A percentile compares a stretch with the other conserved stretches of the same genome.
phyloP scores from a whole-genome alignment of 1,284 basidiomycete species.

The Rhodotorula mucilaginosa region DNA sequence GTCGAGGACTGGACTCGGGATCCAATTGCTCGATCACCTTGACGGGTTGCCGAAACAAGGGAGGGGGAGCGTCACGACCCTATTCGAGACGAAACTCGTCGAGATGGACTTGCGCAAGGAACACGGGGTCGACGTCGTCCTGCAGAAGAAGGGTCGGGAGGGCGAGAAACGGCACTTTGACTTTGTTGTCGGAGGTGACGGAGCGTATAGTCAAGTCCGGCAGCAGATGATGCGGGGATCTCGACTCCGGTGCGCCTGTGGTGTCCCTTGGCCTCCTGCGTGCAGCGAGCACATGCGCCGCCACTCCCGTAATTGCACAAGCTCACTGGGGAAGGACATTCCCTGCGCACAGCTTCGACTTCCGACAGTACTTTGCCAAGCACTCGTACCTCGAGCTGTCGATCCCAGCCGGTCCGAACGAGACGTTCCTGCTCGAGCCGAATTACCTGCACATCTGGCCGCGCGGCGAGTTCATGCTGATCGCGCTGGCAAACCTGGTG shows the following conservation, averaged over 20 bases:
- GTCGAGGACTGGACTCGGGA: slow-evolving; percentile 31
- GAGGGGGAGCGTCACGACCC: slow-evolving; percentile 25
- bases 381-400: slow-evolving; percentile 95
- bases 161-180: slow-evolving; percentile 61
- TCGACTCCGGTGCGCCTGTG: slow-evolving; percentile 16
- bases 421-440: slow-evolving; percentile 79
- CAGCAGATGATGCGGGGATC: slow-evolving; percentile 38
- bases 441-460: slow-evolving; percentile 99
- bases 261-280: neutral
- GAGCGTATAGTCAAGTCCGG: slow-evolving; percentile 37
- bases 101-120: slow-evolving; percentile 32
- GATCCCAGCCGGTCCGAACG: slow-evolving; percentile 75
- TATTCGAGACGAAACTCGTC: slow-evolving; percentile 34
- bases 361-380: slow-evolving; percentile 87
- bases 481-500: slow-evolving; percentile 94
- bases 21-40: slow-evolving; percentile 42
- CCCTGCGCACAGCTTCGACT: slow-evolving; percentile 82
- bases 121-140: slow-evolving; percentile 17
- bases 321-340: neutral
- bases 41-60: slow-evolving; percentile 56
- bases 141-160: slow-evolving; percentile 24
- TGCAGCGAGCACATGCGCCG: too few relatives aligned
- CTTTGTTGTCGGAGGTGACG: slow-evolving; percentile 66
- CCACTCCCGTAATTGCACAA: too few relatives aligned
- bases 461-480: slow-evolving; percentile 96